Evolutionary conservation across 2,329 filamentous ascomycete genomes (phyloP), one percentile per base, ranked within the genome.

Genomic region (Colletotrichum zoysiae): DNA sequence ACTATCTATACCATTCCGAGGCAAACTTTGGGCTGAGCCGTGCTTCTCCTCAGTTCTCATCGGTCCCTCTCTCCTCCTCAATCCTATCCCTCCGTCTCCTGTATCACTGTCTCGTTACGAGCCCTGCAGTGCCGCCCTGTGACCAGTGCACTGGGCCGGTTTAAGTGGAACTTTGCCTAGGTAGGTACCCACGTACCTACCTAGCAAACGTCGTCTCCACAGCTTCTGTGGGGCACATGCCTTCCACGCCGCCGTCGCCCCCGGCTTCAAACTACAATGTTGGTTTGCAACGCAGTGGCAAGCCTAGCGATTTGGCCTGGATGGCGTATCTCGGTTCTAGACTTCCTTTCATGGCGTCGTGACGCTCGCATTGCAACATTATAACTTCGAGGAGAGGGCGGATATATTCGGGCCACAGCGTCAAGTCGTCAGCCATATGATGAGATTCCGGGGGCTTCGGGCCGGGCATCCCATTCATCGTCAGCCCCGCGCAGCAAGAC

Each of bases 61-160:
- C 35, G 26, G 58, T 58, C 26, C 62, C 40, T 42, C 20, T 68
- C 30, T 33, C 38, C 44, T 53, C 55, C 55, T n/a, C 42, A 46
- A 46, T 55, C 42, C 38, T 51, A 42, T 42, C 40, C 40, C 20
- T 20, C 33, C 53, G 30, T 30, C 38, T 33, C 23, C 23, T 55
- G 55, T 66, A 46, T 38, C 38, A 59, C 62, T 20, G 67, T 59
- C 48, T 46, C 55, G 30, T 46, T 56, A 18, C 51, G 40, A 50
- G 51, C 59, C 65, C 55, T 69, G 67, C 61, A 65, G 35, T 38
- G 30, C 51, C 53, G 67, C 62, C 62, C 62, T 66, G 67, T 70
- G 67, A 66, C 61, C 53, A 60, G 44, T 53, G 46, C 62, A 70
- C 44, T 60, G n/a, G 55, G 67, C 55, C 48, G 53, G 20, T 38